Base-by-base conservation (phyloP, 768 basidiomycete genomes). In the Gelatoporia subvermispora region DNA sequence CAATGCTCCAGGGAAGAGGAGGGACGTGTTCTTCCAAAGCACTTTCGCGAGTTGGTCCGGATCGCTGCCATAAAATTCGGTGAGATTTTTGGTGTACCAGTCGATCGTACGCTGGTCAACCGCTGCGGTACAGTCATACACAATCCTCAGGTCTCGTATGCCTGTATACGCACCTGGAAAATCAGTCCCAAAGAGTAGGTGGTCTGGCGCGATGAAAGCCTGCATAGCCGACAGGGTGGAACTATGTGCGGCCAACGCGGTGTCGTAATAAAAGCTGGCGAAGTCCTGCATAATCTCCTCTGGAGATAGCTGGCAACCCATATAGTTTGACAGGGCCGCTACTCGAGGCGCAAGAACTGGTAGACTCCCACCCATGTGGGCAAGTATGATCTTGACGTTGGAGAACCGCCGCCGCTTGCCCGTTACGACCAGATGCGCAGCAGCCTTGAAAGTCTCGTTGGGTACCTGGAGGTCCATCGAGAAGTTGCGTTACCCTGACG, bases 371-470 rank as follows among this genome's bases (percentile, higher is more conserved):
- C 88, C 87, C 10, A 87, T 67, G 60, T 88, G 88, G 17, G 87
- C 77, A 8, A 90, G 76, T 31, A 90, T 75, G 52, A 88, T 78
- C 48, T 76, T 81, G 54, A 79, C 70, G 47, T 78, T 66, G 18
- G 73, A 63, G 56, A 77, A 86, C 51, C 72, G 76, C 37, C 84
- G 80, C 62, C 84, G 86, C 58, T 72, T 76, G 40, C 84, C 83
- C 0, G 83, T 77, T 20, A 88, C 80, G 40, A 89, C 85, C 41
- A 90, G 75, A 59, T 87, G 84, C 3, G 85, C 80, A 28, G 85
- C 85, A 1, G 85, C 88, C 67, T 88, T 88, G 72, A 80, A 88
- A 0, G 87, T 90, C 65, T 89, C 87, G 60, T 87, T 83, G 7
- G 86, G 87, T 0, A 86, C 85, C 86, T 88, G 47, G 35, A 20